A percentile compares a stretch with the other conserved stretches of the same genome.
Conservation (phyloP, 768 basidiomycete species). For the Cubamyces lactineus region DNA sequence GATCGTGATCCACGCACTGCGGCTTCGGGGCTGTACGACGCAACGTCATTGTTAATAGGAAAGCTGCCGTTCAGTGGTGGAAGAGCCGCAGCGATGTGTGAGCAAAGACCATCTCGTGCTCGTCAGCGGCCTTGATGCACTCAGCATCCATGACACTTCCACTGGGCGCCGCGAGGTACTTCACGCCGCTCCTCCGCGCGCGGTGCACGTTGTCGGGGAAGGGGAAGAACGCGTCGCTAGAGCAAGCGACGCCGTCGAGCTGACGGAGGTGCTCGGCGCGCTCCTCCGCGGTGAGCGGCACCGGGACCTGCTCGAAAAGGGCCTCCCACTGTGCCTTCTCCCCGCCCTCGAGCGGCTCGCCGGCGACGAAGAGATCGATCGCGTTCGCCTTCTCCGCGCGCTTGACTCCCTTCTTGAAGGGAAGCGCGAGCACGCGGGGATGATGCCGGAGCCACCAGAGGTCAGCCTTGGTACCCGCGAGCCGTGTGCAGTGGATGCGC, state of each 20-base stretch:
- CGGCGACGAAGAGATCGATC: slow-evolving; percentile 94
- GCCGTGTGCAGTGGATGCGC: slow-evolving; percentile 97
- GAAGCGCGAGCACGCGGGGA: slow-evolving; percentile 86
- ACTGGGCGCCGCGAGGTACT: slow-evolving; percentile 87
- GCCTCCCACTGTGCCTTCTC: slow-evolving; percentile 92
- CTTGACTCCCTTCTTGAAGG: slow-evolving; percentile 98
- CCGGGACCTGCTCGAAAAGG: slow-evolving; percentile 76
- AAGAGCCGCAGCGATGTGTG: slow-evolving; percentile 89
- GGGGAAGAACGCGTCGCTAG: slow-evolving; percentile 99
- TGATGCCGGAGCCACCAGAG: slow-evolving; percentile 99
- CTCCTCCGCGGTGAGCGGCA: slow-evolving; percentile 67
- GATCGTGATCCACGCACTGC: too few species aligned
- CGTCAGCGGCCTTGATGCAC: slow-evolving; percentile 96
- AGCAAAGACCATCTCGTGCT: slow-evolving; percentile 88
- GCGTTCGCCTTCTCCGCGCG: slow-evolving; percentile 98
- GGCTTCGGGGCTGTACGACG: not conserved
- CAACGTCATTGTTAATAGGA: not conserved
- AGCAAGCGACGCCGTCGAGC: slow-evolving; percentile 87
- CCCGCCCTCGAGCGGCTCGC: slow-evolving; percentile 84
- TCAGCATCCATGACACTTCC: slow-evolving; percentile 98
- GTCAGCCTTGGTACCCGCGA: slow-evolving; percentile 98
- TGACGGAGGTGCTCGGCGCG: slow-evolving; percentile 71
- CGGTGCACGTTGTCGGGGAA: slow-evolving; percentile 98
- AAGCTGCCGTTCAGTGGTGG: slow-evolving; percentile 63
- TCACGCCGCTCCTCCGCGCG: slow-evolving; percentile 88